Evolutionary conservation across 371 early-diverging fungal species (phyloP).

Genomic region (Entomophthora muscae): DNA sequence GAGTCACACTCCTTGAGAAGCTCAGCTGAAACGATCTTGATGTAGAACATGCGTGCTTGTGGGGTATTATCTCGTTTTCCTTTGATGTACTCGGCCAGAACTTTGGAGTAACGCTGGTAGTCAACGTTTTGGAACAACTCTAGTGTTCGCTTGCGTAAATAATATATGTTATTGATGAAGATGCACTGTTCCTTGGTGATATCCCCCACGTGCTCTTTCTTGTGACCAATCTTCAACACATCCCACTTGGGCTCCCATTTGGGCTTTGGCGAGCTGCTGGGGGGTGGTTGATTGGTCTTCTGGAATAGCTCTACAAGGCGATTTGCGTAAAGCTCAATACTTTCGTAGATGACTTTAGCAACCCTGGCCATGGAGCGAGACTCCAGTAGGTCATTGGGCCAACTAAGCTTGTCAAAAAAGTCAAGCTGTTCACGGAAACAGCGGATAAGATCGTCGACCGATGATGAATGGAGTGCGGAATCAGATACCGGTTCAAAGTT

Average conservation of each 20-base stretch:
- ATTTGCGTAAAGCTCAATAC: background rate
- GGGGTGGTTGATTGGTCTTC: background rate
- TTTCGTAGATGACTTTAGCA: constrained; percentile 29
- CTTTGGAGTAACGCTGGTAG: constrained; percentile 23
- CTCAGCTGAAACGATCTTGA: constrained; percentile 34
- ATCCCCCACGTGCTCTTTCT: background rate
- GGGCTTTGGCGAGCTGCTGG: background rate
- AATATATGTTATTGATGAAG: constrained; percentile 16
- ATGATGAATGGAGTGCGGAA: constrained; percentile 52
- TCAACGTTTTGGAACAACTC: constrained; percentile 2
- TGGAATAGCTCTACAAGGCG: background rate
- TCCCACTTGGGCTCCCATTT: background rate
- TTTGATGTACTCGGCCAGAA: constrained; percentile 12
- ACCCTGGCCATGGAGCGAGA: constrained; percentile 50
- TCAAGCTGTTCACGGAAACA: constrained; percentile 59
- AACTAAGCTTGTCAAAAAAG: constrained; percentile 44
- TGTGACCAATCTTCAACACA: background rate
- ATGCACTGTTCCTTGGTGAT: constrained; percentile 26
- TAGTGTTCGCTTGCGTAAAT: background rate
- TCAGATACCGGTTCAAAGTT: constrained; percentile 40
- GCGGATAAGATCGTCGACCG: constrained; percentile 55
- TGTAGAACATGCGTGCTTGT: constrained; percentile 26
- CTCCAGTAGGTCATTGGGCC: constrained; percentile 51
- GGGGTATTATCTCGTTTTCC: constrained; percentile 14
- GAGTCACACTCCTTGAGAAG: constrained; percentile 25